Evolutionary conservation across 108 stramenopile species (phyloP), one percentile per base, ranked within the genome.

Genomic region (Stephanodiscus triporus): DNA sequence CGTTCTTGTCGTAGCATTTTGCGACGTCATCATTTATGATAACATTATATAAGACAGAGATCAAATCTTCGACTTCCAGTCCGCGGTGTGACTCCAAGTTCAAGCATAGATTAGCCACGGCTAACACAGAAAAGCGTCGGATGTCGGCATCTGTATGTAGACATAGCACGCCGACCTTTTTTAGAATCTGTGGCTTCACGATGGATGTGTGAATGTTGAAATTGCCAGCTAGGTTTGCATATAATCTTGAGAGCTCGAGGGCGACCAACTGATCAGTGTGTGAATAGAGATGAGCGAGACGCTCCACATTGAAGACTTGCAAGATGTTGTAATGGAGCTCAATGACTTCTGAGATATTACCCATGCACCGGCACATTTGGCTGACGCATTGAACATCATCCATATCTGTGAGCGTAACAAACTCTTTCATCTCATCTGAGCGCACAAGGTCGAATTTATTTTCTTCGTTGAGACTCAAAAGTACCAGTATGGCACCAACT

Each of bases 391-490:
- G 30, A 53, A 58, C 73, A 50, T 81, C 80, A 22, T 49, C 45
- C 24, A 63, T 49, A 30, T 74, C 62, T 24, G 62, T 27, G 37
- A 81, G 54, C 16, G 34, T 37, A 10, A 70, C 24, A 14, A 74
- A 60, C 8, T 63, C 68, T 48, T 74, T 51, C 14, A 81, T 74
- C 30, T 81, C 80, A 43, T 57, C 61, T 32, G 73, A 81, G 13
- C 75, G 68, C 30, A 75, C 86, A 26, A 95, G 65, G 56, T 91
- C 92, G 45, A 92, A 74, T 78, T 93, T 95, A 66, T 91, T 93
- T 32, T 86, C 77, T 65, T 95, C 91, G 75, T 93, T 93, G 24
- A 95, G 75, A 58, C 87, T 80, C 20, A 93, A 72, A 0, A 86
- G 86, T 56, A 58, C 83, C 4, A 93, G 22, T 26, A 82, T 71